Conservation (phyloP, 495 filamentous ascomycete species). For the Neurospora tetraspora region DNA sequence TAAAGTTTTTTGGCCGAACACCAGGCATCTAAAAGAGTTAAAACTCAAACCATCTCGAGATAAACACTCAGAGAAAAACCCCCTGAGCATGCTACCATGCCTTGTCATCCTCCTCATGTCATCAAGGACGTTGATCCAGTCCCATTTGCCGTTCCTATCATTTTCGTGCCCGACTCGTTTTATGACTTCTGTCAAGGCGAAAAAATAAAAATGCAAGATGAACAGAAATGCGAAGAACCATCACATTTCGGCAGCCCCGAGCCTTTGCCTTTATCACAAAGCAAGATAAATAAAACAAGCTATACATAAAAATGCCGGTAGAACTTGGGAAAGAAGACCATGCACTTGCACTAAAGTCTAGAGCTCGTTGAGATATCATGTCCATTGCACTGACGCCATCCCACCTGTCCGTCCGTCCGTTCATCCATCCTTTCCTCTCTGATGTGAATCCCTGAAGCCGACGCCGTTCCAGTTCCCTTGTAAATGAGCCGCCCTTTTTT, state of each 20-base stretch:
- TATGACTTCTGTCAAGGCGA: not conserved
- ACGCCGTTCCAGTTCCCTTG: not conserved
- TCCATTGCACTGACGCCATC: not conserved
- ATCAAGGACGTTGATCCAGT: not conserved
- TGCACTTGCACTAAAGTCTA: not conserved
- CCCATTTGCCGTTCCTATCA: not conserved
- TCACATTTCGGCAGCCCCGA: not conserved
- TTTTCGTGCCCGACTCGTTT: not conserved
- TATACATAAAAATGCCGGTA: not conserved
- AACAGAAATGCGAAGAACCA: not conserved
- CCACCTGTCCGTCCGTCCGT: not conserved
- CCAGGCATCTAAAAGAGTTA: not conserved
- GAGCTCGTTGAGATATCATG: not conserved
- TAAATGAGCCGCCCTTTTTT: not conserved
- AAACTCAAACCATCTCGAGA: not conserved
- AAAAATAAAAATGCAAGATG: not conserved
- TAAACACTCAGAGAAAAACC: not conserved
- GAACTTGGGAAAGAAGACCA: not conserved
- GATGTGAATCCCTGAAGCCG: not conserved
- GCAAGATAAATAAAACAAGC: not conserved
- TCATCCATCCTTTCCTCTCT: not conserved
- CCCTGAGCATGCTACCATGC: not conserved
- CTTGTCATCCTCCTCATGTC: not conserved
- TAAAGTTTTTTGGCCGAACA: not conserved
- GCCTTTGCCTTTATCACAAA: not conserved